phyloP scores from a whole-genome alignment of 495 filamentous ascomycete species.

The Staphylotrichum tortipilum region DNA sequence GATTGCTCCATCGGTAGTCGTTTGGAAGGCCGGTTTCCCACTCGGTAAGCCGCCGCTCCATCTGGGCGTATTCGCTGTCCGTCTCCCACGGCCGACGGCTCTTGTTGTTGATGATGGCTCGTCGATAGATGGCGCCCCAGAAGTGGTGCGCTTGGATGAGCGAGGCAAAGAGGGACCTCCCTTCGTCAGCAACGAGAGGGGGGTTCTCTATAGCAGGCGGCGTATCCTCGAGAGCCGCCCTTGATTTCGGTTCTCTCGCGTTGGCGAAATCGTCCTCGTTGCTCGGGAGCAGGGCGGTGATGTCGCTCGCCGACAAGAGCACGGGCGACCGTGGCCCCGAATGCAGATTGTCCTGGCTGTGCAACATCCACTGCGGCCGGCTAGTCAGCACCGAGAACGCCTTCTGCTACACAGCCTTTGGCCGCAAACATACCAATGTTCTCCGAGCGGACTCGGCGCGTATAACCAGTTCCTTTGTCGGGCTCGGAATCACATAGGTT shows the following conservation, averaged over 20 bases:
- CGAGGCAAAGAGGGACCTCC: constrained; percentile 40
- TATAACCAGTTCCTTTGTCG: constrained; percentile 32
- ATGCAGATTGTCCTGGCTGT: constrained; percentile 45
- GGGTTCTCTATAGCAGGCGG: constrained; percentile 39
- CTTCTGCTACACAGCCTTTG: no score
- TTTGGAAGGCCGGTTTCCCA: constrained; percentile 38
- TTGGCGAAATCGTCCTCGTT: constrained; percentile 40
- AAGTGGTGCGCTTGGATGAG: constrained; percentile 42
- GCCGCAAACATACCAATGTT: constrained; percentile 36
- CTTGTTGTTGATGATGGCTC: constrained; percentile 31
- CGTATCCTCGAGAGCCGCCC: constrained; percentile 44
- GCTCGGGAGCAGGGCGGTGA: constrained; percentile 41
- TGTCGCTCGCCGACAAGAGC: constrained; percentile 39
- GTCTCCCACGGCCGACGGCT: constrained; percentile 33
- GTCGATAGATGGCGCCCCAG: constrained; percentile 41
- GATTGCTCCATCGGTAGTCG: constrained; percentile 36
- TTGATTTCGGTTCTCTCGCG: constrained; percentile 32
- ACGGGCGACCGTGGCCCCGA: constrained; percentile 39
- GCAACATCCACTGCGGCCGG: constrained; percentile 38
- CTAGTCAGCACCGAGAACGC: neutral
- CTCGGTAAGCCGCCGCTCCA: constrained; percentile 29
- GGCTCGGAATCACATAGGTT: constrained; percentile 32
- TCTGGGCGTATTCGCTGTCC: constrained; percentile 33
- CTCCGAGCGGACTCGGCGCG: constrained; percentile 38
- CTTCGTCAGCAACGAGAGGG: constrained; percentile 27